These are phyloP conservation scores for Teratosphaeria destructans DNA, from an alignment of 2,329 filamentous ascomycete genomes.

Conservation along the genomic window DNA sequence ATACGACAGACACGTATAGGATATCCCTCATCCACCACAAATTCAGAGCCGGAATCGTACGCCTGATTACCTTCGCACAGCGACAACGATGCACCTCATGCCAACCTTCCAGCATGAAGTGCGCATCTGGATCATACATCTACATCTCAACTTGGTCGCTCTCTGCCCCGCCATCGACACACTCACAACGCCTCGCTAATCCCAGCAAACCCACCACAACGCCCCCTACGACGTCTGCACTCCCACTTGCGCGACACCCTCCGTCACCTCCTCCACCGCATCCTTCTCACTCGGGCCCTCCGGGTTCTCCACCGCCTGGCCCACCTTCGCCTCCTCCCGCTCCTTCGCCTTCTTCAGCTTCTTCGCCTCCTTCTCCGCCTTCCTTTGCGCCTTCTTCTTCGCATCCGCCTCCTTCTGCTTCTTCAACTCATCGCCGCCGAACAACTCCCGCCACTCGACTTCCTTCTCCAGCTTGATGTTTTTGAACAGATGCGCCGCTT, in stretches of 20 bases:
- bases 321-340: constrained; percentile 39
- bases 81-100: too few species aligned
- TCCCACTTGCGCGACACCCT: constrained; percentile 35
- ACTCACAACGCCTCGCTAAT: background rate
- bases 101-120: too few species aligned
- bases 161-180: background rate
- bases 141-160: too few species aligned
- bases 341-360: constrained; percentile 53
- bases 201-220: background rate
- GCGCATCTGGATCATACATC: too few species aligned
- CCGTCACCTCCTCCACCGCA: constrained; percentile 34
- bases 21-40: too few species aligned
- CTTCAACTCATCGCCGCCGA: constrained; percentile 55
- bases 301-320: constrained; percentile 47
- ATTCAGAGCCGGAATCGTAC: too few species aligned
- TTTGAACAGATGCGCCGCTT: constrained; percentile 67
- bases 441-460: constrained; percentile 69
- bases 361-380: constrained; percentile 58
- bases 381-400: constrained; percentile 44
- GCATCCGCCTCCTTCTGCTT: constrained; percentile 57
- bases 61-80: too few species aligned
- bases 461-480: constrained; percentile 73
- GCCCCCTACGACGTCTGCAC: constrained; percentile 29
- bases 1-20: too few species aligned
- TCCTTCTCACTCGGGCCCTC: constrained; percentile 64